phyloP scores from a whole-genome alignment of 139 green algal species.

The Tetraselmis striata region DNA sequence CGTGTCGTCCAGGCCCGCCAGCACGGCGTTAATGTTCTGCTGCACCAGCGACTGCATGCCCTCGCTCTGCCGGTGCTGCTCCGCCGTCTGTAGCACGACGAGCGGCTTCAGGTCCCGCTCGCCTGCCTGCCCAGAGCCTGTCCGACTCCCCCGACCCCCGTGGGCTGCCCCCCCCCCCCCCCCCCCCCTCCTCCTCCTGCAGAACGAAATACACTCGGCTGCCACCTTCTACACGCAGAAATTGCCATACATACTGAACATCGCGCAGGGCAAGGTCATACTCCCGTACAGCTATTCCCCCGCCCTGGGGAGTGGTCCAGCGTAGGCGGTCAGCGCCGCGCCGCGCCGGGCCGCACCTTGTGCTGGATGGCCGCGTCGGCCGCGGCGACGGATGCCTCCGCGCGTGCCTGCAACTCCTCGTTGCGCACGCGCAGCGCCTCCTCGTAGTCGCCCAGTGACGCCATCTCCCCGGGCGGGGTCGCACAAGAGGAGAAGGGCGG shows the following conservation, averaged over 20 bases:
- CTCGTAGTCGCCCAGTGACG: background rate
- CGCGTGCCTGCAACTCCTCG: background rate
- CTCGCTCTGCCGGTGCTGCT: background rate
- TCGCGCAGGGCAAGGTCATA: no score
- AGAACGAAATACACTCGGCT: no score
- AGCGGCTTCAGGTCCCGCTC: no score
- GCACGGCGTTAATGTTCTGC: background rate
- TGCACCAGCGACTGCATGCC: background rate
- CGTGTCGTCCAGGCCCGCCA: background rate
- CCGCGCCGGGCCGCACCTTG: background rate
- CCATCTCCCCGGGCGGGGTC: no score
- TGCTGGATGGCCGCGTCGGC: background rate
- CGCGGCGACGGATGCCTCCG: background rate
- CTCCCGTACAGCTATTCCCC: no score
- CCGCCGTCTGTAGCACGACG: background rate
- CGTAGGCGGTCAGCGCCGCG: no score
- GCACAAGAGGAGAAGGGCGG: no score
- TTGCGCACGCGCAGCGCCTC: background rate
- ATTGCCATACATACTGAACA: no score
- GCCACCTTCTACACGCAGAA: no score
- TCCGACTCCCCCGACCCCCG: background rate
- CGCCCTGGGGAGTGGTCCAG: no score
- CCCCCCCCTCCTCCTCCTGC: background rate
- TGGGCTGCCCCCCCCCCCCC: background rate
- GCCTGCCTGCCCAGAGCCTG: no score